phyloP scores from a whole-genome alignment of 2,329 filamentous ascomycete genomes.

The Pseudocercospora vitis region DNA sequence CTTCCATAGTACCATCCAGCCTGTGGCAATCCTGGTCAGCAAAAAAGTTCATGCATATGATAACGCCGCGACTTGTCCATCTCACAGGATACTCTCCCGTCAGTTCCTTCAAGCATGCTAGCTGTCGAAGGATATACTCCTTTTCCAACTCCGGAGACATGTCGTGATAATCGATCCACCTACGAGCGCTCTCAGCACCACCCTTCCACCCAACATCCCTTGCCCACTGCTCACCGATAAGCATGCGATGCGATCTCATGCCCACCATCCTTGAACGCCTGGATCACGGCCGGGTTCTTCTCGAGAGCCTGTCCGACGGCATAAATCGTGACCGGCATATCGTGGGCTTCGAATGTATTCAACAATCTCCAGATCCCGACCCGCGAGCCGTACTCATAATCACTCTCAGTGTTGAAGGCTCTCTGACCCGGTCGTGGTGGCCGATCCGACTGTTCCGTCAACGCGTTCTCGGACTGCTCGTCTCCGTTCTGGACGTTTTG shows the following conservation, averaged over 20 bases:
- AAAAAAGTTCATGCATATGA: too few relatives aligned
- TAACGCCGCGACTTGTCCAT: too few relatives aligned
- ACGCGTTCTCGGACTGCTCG: slow-evolving; percentile 38
- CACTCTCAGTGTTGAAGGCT: slow-evolving; percentile 47
- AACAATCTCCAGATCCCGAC: slow-evolving; percentile 52
- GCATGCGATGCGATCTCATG: slow-evolving; percentile 53
- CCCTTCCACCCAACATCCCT: neutral
- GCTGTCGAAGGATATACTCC: slow-evolving; percentile 42
- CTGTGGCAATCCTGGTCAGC: neutral
- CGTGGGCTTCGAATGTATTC: slow-evolving; percentile 48
- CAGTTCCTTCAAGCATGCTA: slow-evolving; percentile 43
- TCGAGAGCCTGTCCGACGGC: slow-evolving; percentile 52
- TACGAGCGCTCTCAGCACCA: neutral
- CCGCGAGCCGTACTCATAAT: slow-evolving; percentile 53
- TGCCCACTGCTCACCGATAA: slow-evolving; percentile 36
- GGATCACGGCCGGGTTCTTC: slow-evolving; percentile 49
- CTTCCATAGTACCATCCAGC: slow-evolving; percentile 53
- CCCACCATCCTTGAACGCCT: slow-evolving; percentile 48
- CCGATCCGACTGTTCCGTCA: slow-evolving; percentile 40
- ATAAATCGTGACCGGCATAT: slow-evolving; percentile 51
- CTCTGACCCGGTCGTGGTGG: slow-evolving; percentile 37
- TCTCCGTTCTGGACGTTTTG: slow-evolving; percentile 43
- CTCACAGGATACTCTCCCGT: slow-evolving; percentile 46
- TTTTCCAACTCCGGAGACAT: slow-evolving; percentile 50
- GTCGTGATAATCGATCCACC: slow-evolving; percentile 52